Conservation (phyloP, 1,284 basidiomycete species). For the Microbotryomycetes sp. region DNA sequence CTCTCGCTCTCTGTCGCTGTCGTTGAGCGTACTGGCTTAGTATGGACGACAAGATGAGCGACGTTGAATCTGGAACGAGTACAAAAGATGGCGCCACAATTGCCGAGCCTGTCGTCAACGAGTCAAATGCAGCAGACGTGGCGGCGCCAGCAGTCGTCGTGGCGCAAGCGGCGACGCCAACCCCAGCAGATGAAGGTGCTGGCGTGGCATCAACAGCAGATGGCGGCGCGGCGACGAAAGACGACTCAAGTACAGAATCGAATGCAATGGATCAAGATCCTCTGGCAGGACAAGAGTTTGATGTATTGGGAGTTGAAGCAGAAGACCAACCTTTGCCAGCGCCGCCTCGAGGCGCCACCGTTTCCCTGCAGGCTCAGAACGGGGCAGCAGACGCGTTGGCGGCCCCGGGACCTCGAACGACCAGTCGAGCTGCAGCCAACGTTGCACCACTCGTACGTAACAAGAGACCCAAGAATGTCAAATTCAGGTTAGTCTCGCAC, state of each 20-base stretch:
- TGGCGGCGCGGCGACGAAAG: not conserved
- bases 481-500: conserved; percentile 28
- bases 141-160: too few relatives aligned
- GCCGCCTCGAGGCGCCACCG: conserved; percentile 21
- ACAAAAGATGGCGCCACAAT: not conserved
- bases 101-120: not conserved
- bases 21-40: too few relatives aligned
- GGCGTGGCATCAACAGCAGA: not conserved
- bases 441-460: conserved; percentile 22
- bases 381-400: not conserved
- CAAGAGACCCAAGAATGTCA: conserved; percentile 32
- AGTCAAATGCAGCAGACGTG: not conserved
- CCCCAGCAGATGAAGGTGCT: not conserved
- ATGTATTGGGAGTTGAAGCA: conserved; percentile 23
- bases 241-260: not conserved
- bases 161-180: not conserved
- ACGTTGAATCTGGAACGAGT: not conserved
- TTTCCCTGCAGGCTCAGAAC: not conserved
- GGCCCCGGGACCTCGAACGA: not conserved
- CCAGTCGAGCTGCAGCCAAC: conserved; percentile 4
- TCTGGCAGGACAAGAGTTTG: conserved; percentile 21
- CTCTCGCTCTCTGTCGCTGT: not conserved
- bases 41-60: not conserved
- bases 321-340: conserved; percentile 20
- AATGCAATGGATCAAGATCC: conserved; percentile 1